phyloP scores from a whole-genome alignment of 768 basidiomycete genomes.

The Rubroboletus satanas region DNA sequence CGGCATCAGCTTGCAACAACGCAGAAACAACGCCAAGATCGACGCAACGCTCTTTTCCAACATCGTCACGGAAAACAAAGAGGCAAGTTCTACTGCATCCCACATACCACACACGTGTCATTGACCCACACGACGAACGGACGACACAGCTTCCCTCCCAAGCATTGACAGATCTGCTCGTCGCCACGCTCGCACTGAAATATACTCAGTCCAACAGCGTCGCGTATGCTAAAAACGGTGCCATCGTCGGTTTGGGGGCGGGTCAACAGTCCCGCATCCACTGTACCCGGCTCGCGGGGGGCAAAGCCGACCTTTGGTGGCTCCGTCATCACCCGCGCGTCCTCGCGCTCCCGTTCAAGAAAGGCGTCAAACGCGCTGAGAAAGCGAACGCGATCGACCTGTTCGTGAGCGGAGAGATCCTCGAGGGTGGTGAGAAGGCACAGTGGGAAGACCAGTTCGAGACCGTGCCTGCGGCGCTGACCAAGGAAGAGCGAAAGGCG shows the following conservation, averaged over 20 bases:
- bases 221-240: constrained; percentile 87
- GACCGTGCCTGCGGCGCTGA: constrained; percentile 59
- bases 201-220: constrained; percentile 99
- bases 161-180: constrained; percentile 87
- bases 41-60: constrained; percentile 77
- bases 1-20: constrained; percentile 86
- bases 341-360: constrained; percentile 90
- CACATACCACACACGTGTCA: not conserved
- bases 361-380: constrained; percentile 95
- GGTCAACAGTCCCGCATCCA: constrained; percentile 99
- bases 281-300: constrained; percentile 95
- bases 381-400: constrained; percentile 98
- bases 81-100: constrained; percentile 43
- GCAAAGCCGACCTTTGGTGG: constrained; percentile 99
- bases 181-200: constrained; percentile 94
- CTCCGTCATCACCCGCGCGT: constrained; percentile 94
- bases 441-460: constrained; percentile 94
- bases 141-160: constrained; percentile 58
- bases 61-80: constrained; percentile 84
- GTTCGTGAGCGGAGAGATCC: constrained; percentile 84
- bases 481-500: constrained; percentile 62
- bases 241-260: constrained; percentile 93
- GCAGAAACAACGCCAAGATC: constrained; percentile 86
- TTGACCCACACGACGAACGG: not conserved
- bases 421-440: constrained; percentile 83